Evolutionary conservation across 371 early-diverging fungal species (phyloP).

Genomic region (Phascolomyces articulosus): DNA sequence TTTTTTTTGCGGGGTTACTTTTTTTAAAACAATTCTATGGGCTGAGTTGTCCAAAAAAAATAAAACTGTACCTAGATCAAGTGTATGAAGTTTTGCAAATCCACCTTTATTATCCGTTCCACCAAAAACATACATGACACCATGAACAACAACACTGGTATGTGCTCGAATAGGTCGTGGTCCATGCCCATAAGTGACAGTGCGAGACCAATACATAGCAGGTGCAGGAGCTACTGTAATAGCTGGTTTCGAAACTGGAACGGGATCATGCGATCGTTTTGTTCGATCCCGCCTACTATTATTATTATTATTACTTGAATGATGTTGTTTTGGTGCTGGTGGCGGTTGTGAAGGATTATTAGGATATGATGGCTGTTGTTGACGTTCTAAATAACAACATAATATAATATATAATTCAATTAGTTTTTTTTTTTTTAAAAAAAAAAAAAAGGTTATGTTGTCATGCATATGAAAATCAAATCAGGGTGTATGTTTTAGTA

Average conservation of each 20-base stretch:
- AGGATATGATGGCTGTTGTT: too few relatives aligned
- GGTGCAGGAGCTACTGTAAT: constrained; percentile 63
- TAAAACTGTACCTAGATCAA: constrained; percentile 70
- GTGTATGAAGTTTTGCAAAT: constrained; percentile 73
- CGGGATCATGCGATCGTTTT: not conserved
- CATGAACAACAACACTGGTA: constrained; percentile 74
- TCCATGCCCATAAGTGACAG: constrained; percentile 62
- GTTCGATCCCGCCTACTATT: not conserved
- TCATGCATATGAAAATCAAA: too few relatives aligned
- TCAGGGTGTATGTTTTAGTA: too few relatives aligned
- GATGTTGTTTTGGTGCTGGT: not conserved
- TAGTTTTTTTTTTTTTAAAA: not conserved
- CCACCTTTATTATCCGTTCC: constrained; percentile 77
- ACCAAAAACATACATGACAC: constrained; percentile 82
- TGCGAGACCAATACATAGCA: constrained; percentile 86
- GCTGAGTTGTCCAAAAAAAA: not conserved
- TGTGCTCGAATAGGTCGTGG: constrained; percentile 80
- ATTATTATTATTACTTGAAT: too few relatives aligned
- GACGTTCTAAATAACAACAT: not conserved
- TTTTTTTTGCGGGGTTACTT: not conserved
- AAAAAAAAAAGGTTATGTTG: not conserved
- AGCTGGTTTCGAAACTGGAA: constrained; percentile 1
- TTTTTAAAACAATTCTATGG: too few relatives aligned
- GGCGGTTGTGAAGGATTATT: too few relatives aligned
- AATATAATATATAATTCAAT: not conserved